phyloP scores from a whole-genome alignment of 2,329 filamentous ascomycete genomes.

The Neopestalotiopsis rosae region DNA sequence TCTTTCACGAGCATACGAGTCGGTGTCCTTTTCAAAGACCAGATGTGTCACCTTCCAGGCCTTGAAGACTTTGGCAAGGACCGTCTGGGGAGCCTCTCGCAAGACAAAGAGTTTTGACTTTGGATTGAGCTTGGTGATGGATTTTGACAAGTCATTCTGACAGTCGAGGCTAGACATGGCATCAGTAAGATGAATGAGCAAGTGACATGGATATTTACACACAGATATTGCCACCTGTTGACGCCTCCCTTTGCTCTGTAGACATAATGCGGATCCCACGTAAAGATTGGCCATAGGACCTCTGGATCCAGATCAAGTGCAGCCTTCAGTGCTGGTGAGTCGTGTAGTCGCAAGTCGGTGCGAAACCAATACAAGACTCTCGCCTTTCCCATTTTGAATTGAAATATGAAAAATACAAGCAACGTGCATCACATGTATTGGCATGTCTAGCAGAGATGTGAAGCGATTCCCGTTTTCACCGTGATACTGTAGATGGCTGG shows the following conservation, averaged over 20 bases:
- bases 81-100: slow-evolving; percentile 72
- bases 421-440: background rate
- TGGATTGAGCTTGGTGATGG: slow-evolving; percentile 68
- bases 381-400: slow-evolving; percentile 41
- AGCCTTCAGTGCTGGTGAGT: slow-evolving; percentile 75
- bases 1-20: slow-evolving; percentile 70
- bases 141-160: slow-evolving; percentile 71
- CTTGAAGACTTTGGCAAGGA: slow-evolving; percentile 75
- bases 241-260: slow-evolving; percentile 72
- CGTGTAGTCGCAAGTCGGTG: slow-evolving; percentile 78
- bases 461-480: background rate
- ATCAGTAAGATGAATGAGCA: slow-evolving; percentile 16
- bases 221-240: slow-evolving; percentile 78
- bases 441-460: background rate
- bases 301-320: slow-evolving; percentile 73
- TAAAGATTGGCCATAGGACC: slow-evolving; percentile 77
- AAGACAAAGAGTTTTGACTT: slow-evolving; percentile 76
- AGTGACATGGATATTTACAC: slow-evolving; percentile 24
- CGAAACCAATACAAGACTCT: slow-evolving; percentile 80
- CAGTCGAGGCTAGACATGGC: slow-evolving; percentile 64
- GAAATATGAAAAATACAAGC: background rate
- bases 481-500: background rate
- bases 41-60: slow-evolving; percentile 77
- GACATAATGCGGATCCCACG: slow-evolving; percentile 82
- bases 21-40: slow-evolving; percentile 81